Percentiles rank a stretch among this genome's conserved stretches.
phyloP scores from a whole-genome alignment of 139 green algal species.

The Haematococcus lacustris region DNA sequence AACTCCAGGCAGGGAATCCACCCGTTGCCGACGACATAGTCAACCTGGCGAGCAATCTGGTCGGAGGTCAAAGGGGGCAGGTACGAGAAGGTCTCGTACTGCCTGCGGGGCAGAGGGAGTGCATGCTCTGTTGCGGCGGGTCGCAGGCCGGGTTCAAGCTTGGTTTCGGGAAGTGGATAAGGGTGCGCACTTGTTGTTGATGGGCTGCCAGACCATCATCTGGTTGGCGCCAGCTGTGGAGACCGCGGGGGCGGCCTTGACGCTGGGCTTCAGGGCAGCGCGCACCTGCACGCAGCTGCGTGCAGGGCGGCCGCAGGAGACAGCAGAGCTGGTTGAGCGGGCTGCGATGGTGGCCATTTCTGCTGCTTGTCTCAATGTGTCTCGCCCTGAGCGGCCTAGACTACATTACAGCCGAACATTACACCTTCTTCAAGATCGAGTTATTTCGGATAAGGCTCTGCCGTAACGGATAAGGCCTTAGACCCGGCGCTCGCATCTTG shows the following conservation, averaged over 20 bases:
- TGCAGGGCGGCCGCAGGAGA: conserved; percentile 5
- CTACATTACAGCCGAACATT: no score
- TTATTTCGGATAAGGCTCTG: no score
- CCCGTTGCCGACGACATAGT: conserved; percentile 91
- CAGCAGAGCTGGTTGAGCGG: conserved; percentile 11
- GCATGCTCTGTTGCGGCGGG: no score
- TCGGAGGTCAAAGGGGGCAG: conserved; percentile 87
- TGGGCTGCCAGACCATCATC: conserved; percentile 69
- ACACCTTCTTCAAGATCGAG: no score
- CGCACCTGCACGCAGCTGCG: conserved; percentile 3
- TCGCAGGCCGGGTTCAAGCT: no score
- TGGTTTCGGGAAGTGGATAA: neutral
- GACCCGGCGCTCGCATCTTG: no score
- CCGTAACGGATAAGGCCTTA: no score
- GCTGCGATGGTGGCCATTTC: conserved; percentile 28
- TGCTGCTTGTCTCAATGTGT: no score
- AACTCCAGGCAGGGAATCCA: conserved; percentile 95
- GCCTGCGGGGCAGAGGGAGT: no score
- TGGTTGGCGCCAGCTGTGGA: conserved; percentile 38
- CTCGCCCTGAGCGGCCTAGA: no score
- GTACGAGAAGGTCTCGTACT: conserved; percentile 99
- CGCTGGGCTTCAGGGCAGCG: conserved; percentile 19
- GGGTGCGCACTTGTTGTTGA: conserved; percentile 69
- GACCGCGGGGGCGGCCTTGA: conserved; percentile 36
- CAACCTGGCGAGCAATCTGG: conserved; percentile 88